Conservation (phyloP, 129 eudicot genomes). For the Tagetes erecta region DNA sequence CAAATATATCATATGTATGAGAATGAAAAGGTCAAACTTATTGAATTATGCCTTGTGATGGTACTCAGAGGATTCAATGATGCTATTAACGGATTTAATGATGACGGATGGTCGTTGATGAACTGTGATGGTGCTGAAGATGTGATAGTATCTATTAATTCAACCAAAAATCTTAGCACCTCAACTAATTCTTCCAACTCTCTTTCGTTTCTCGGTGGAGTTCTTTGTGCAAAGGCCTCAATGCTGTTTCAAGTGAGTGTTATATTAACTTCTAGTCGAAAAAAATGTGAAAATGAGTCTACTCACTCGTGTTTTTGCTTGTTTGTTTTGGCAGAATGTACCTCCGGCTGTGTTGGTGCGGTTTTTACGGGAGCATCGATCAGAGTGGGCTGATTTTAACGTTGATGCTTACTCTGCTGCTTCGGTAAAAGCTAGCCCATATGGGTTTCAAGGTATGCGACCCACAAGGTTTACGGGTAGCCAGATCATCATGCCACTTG, state of each 20-base stretch:
- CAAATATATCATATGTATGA: background rate
- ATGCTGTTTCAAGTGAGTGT: constrained; percentile 90
- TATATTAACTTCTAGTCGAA: background rate
- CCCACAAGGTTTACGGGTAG: constrained; percentile 84
- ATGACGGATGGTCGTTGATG: constrained; percentile 92
- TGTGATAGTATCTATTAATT: constrained; percentile 64
- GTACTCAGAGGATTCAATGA: constrained; percentile 84
- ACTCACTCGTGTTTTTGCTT: background rate
- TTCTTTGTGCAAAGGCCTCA: constrained; percentile 97
- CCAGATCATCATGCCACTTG: constrained; percentile 95
- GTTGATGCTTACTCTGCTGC: constrained; percentile 94
- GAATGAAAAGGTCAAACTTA: background rate
- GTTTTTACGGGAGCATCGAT: constrained; percentile 88
- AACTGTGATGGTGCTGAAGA: constrained; percentile 89
- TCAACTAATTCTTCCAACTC: constrained; percentile 37
- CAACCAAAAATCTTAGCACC: constrained; percentile 52
- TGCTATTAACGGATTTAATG: constrained; percentile 89
- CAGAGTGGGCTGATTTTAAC: constrained; percentile 94
- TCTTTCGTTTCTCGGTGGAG: constrained; percentile 63
- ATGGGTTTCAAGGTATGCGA: constrained; percentile 66
- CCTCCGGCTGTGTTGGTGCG: constrained; percentile 88
- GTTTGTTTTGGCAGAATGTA: constrained; percentile 60
- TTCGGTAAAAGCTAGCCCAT: constrained; percentile 63
- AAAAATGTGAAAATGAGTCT: background rate
- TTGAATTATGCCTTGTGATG: background rate